Base-by-base conservation (phyloP, 2,329 filamentous ascomycete genomes). In the Fusarium verrucosum region DNA sequence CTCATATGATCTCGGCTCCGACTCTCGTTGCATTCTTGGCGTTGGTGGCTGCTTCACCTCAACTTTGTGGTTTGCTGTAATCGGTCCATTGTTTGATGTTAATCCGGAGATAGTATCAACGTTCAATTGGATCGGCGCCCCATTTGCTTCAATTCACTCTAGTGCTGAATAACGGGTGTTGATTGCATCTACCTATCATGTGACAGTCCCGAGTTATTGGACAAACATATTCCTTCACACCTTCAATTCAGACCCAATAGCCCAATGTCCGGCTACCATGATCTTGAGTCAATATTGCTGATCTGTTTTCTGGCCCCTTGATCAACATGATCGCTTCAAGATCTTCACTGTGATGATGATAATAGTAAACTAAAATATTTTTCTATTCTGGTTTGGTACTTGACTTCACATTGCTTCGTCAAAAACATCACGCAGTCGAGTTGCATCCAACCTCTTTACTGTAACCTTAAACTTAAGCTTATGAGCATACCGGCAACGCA, bases 391-490 rank as follows among this genome's bases (percentile, higher is more conserved):
- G 13, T 20, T 6, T 4, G 17, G 14, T 41, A 6, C 1, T 30
- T 16, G 16, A 30, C 36, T 23, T 36, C 20, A 11, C 41, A 23
- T 51, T 33, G 10, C 37, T 10, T 16, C n/a, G n/a, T n/a, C n/a
- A 8, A 4, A 56, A 25, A 17, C 4, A 42, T 11, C 5, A 36
- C 25, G 22, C 32, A 20, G 13, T 20, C 13, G 7, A 23, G 22
- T 43, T 2, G 3, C 14, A 43, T 58, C 16, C 14, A 16, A 23
- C 20, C 10, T 11, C 10, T 28, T 41, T n/a, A 16, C 9, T 17
- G n/a, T 23, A 58, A 58, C 52, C 52, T 58, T 58, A 58, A 58
- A 50, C 16, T 58, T 58, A 58, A 58, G 55, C 55, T 58, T 58
- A 58, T 19, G 25, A 30, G 7, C 9, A 7, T 30, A 26, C 4